A percentile compares a stretch with the other conserved stretches of the same genome.
These are phyloP conservation scores for Apiospora malaysiana DNA, from an alignment of 2,329 filamentous ascomycete genomes.

Conservation along the genomic window DNA sequence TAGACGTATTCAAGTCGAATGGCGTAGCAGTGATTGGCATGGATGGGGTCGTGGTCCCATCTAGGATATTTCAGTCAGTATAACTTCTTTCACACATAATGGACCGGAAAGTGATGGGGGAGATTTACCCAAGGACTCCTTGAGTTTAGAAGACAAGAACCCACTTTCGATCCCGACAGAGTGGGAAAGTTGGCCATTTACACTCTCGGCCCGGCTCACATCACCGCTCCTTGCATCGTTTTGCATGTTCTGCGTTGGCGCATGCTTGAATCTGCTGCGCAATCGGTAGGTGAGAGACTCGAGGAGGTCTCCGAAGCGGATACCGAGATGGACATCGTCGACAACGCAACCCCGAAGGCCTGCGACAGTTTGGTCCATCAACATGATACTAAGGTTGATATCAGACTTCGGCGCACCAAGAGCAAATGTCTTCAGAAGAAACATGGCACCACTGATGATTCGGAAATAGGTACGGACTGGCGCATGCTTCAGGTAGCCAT, in stretches of 20 bases:
- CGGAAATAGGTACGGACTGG: slow-evolving; percentile 86
- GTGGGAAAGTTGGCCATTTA: slow-evolving; percentile 37
- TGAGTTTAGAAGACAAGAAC: slow-evolving; percentile 33
- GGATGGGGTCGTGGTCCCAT: slow-evolving; percentile 51
- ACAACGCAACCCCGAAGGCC: slow-evolving; percentile 80
- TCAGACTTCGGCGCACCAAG: slow-evolving; percentile 80
- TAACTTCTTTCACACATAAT: not conserved
- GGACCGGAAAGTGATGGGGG: not conserved
- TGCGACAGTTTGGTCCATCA: slow-evolving; percentile 77
- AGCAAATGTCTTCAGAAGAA: slow-evolving; percentile 83
- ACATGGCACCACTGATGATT: slow-evolving; percentile 86
- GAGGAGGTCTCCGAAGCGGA: slow-evolving; percentile 82
- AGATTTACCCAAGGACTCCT: slow-evolving; percentile 39
- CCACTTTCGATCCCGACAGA: slow-evolving; percentile 36
- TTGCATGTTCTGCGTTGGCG: slow-evolving; percentile 52
- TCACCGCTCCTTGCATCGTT: slow-evolving; percentile 48
- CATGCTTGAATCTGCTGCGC: slow-evolving; percentile 75
- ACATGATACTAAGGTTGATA: slow-evolving; percentile 73
- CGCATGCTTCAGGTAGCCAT: slow-evolving; percentile 79
- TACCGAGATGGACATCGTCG: slow-evolving; percentile 85
- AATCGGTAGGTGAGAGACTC: slow-evolving; percentile 78
- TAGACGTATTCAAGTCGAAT: slow-evolving; percentile 61
- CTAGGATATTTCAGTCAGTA: slow-evolving; percentile 27
- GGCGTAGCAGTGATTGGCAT: slow-evolving; percentile 66
- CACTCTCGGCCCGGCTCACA: slow-evolving; percentile 33